These are phyloP conservation scores for Tarenaya hassleriana DNA, from an alignment of 345 rosid genomes.

Conservation along the genomic window DNA sequence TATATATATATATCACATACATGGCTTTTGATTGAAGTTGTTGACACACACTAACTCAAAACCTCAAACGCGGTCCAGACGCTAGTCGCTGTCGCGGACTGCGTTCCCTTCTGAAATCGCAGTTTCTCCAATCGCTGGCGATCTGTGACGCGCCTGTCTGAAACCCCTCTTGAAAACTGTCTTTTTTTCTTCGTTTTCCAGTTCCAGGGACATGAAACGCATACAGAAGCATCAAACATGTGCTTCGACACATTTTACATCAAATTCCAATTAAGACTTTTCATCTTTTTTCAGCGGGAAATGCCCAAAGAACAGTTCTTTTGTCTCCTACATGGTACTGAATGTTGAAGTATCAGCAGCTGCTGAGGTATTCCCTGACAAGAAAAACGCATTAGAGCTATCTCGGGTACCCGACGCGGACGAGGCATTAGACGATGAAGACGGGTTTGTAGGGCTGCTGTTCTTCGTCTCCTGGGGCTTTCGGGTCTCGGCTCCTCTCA, in stretches of 20 bases:
- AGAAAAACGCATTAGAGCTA: constrained; percentile 32
- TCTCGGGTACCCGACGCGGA: constrained; percentile 41
- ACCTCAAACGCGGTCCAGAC: no score
- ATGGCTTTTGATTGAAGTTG: no score
- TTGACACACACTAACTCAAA: constrained; percentile 22
- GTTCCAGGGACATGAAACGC: not conserved
- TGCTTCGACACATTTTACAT: constrained; percentile 5
- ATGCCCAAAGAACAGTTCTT: not conserved
- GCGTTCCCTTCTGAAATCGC: not conserved
- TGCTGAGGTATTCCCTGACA: constrained; percentile 42
- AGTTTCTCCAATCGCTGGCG: constrained; percentile 9
- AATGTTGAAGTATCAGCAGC: constrained; percentile 36
- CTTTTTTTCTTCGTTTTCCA: no score
- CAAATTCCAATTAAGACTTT: constrained; percentile 3
- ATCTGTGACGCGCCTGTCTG: constrained; percentile 7
- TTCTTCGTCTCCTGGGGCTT: constrained; percentile 19
- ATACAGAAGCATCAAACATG: constrained; percentile 19
- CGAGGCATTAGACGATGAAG: constrained; percentile 35
- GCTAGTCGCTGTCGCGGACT: no score
- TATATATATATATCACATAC: not conserved
- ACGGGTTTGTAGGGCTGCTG: constrained; percentile 18
- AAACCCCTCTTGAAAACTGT: constrained; percentile 11
- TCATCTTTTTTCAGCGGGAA: no score
- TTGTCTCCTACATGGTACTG: constrained; percentile 20
- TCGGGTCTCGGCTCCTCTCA: constrained; percentile 32